Conservation (phyloP, 179 eudicot species). For the Vitellaria paradoxa region DNA sequence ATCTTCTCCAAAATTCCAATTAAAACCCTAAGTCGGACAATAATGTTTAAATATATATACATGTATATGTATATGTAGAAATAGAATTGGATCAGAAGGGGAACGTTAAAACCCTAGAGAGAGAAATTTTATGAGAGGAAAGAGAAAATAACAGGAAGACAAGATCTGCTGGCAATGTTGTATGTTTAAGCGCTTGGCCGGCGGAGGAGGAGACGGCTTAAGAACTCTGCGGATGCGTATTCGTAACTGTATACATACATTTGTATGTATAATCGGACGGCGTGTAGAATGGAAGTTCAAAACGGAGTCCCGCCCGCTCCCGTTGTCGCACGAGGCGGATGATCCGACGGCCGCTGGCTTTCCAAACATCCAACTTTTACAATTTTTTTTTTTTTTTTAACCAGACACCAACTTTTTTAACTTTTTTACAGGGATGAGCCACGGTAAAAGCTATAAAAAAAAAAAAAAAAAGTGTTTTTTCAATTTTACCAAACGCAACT, state of each 20-base stretch:
- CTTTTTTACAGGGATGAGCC: background rate
- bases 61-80: too few relatives aligned
- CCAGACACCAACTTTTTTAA: too few relatives aligned
- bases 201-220: background rate
- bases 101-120: background rate
- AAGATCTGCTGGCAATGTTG: background rate
- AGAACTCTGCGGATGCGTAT: too few relatives aligned
- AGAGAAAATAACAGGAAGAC: background rate
- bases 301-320: background rate
- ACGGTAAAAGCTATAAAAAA: too few relatives aligned
- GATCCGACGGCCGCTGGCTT: too few relatives aligned
- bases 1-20: conserved; percentile 2
- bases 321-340: background rate
- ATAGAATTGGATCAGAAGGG: too few relatives aligned
- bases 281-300: background rate
- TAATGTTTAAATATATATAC: too few relatives aligned
- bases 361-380: too few relatives aligned
- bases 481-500: too few relatives aligned
- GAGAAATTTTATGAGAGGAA: background rate
- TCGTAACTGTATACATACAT: background rate
- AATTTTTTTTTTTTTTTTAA: background rate
- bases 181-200: background rate
- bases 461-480: too few relatives aligned
- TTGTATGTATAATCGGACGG: background rate
- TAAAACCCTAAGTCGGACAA: background rate